Base-by-base conservation (phyloP, 2,329 filamentous ascomycete genomes). In the Sporothrix protearum region DNA sequence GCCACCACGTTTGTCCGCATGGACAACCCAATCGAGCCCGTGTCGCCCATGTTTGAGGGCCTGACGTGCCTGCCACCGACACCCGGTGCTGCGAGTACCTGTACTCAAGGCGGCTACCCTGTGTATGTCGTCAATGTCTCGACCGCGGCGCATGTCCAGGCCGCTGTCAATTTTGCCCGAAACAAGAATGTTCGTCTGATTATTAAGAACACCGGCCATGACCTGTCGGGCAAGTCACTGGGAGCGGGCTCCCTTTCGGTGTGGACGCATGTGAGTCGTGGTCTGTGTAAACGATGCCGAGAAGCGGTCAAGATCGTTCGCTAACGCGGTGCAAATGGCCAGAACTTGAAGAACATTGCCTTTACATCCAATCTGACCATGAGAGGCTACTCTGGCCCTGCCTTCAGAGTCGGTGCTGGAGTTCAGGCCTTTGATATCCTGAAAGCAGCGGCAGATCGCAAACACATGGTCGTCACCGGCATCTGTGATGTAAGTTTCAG, bases 231-330 rank as follows among this genome's bases (percentile, higher is more conserved):
- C 53, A 86, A 87, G 55, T 88, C 86, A 0, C 88, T 88, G 0
- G 90, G 89, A n/a, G 85, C 84, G 28, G 88, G 88, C 1, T 82
- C 85, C 0, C 77, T 89, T 3, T 82, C 83, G 3, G 80, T 89
- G 68, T 89, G 88, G 83, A 88, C 84, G 9, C 86, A 88, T 59
- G 67, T 69, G 22, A 55, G 72, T 55, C 39, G 6, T 36, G 12
- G 39, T 12, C 6, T 42, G 39, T 36, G n/a, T n/a, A n/a, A n/a
- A n/a, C 49, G 69, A 19, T 39, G 57, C 1, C 28, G 6, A 45
- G 19, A 64, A 10, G 9, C 10, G 39, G 19, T 9, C 39, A 14
- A 7, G 8, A 14, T 4, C 8, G n/a, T 12, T 14, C 30, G 51
- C 8, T 55, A 16, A 55, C 51, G 16, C 8, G 0, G 22, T 53